These are phyloP conservation scores for Haplosporangium sp. DNA, from an alignment of 371 early-diverging fungal genomes.

Conservation along the genomic window DNA sequence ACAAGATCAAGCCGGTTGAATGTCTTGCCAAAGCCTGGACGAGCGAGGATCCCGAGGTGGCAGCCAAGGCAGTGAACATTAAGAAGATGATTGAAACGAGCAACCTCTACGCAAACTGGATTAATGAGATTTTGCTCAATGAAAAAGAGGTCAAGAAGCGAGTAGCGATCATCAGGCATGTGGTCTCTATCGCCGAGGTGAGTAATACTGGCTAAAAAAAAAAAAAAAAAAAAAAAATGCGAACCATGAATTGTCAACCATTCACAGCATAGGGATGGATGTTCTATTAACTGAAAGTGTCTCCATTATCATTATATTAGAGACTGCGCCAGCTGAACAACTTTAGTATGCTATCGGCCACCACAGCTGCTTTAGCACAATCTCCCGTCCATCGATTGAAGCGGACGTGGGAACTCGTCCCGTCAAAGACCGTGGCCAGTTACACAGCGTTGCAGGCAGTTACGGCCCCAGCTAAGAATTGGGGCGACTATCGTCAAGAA, in stretches of 20 bases:
- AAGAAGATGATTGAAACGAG: conserved; percentile 80
- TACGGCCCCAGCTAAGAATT: conserved; percentile 88
- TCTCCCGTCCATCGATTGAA: conserved; percentile 91
- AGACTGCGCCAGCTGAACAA: conserved; percentile 84
- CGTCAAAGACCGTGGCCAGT: conserved; percentile 57
- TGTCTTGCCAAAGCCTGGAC: conserved; percentile 93
- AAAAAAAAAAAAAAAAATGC: background rate
- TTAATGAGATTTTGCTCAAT: conserved; percentile 83
- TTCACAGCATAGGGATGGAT: too few species aligned
- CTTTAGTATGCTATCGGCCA: conserved; percentile 92
- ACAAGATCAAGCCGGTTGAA: conserved; percentile 86
- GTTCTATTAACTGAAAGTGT: background rate
- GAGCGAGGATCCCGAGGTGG: conserved; percentile 68
- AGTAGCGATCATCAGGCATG: conserved; percentile 78
- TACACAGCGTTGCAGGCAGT: conserved; percentile 69
- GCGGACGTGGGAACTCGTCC: conserved; percentile 82
- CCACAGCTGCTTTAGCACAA: conserved; percentile 90
- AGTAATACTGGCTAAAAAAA: too few species aligned
- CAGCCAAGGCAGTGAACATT: conserved; percentile 71
- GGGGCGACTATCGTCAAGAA: conserved; percentile 83
- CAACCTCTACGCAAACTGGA: conserved; percentile 87
- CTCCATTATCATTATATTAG: conserved; percentile 21
- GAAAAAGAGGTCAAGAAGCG: conserved; percentile 86
- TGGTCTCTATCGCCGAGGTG: conserved; percentile 87
- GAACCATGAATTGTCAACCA: background rate